Percentiles rank a stretch among this genome's conserved stretches.
Evolutionary conservation across 768 basidiomycete genomes (phyloP).

Genomic region (Boletellus ananas): DNA sequence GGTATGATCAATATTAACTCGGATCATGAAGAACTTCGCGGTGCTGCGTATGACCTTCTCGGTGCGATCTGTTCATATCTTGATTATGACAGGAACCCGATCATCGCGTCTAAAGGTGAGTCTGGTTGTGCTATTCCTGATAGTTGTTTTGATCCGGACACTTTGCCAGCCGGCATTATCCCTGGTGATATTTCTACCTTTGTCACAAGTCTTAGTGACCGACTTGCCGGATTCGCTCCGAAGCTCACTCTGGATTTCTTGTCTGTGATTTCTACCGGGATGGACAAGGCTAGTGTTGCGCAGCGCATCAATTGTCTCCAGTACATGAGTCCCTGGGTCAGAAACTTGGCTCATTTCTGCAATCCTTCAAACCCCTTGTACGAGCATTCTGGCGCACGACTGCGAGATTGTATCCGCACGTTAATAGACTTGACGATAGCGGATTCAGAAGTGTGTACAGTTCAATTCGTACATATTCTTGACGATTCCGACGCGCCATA

Average conservation of each 20-base stretch:
- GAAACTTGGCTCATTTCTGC: constrained; percentile 68
- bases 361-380: constrained; percentile 66
- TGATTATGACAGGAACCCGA: constrained; percentile 70
- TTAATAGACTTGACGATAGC: constrained; percentile 70
- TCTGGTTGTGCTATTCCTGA: background rate
- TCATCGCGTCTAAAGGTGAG: constrained; percentile 68
- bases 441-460: constrained; percentile 63
- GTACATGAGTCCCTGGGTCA: constrained; percentile 87
- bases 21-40: constrained; percentile 71
- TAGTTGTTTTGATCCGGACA: constrained; percentile 1
- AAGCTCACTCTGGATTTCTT: constrained; percentile 86
- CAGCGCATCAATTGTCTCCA: constrained; percentile 73
- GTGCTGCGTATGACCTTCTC: constrained; percentile 76
- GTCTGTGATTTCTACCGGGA: constrained; percentile 72
- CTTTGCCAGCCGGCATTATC: constrained; percentile 56
- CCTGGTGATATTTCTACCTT: constrained; percentile 64
- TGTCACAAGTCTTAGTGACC: constrained; percentile 64
- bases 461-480: background rate
- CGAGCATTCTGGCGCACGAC: constrained; percentile 66
- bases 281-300: constrained; percentile 42
- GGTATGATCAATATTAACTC: constrained; percentile 76
- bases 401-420: constrained; percentile 79
- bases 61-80: constrained; percentile 72
- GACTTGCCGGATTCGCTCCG: constrained; percentile 68
- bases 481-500: constrained; percentile 3